Conservation (phyloP, 768 basidiomycete species). For the Sutorius australiensis region DNA sequence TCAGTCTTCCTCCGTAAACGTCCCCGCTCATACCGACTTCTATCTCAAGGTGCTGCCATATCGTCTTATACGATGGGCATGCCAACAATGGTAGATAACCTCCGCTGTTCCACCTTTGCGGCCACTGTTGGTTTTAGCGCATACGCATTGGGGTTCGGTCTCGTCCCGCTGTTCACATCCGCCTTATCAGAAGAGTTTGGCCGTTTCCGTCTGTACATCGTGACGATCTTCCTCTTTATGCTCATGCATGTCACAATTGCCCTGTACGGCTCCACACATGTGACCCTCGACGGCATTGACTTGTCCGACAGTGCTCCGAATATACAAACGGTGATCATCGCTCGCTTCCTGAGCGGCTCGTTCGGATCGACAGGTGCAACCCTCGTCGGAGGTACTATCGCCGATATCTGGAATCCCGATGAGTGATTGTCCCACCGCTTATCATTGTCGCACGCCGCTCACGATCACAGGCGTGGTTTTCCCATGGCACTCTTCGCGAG, state of each 20-base stretch:
- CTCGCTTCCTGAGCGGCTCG: conserved; percentile 61
- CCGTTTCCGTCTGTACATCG: conserved; percentile 55
- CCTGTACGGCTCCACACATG: conserved; percentile 13
- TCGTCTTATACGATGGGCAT: conserved; percentile 55
- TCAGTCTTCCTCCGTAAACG: conserved; percentile 9
- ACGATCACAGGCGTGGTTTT: conserved; percentile 56
- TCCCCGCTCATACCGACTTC: not conserved
- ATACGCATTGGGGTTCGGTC: conserved; percentile 57
- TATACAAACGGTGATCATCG: conserved; percentile 61
- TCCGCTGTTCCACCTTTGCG: conserved; percentile 42
- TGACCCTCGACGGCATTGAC: conserved; percentile 4
- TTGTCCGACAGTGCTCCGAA: conserved; percentile 33
- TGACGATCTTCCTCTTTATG: conserved; percentile 46
- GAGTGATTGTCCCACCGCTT: conserved; percentile 41
- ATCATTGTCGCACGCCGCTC: conserved; percentile 1
- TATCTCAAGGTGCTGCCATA: conserved; percentile 42
- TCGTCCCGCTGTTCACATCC: conserved; percentile 62
- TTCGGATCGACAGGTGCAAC: conserved; percentile 69
- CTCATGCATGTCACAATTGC: conserved; percentile 45
- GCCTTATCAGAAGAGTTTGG: conserved; percentile 75
- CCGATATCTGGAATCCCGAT: conserved; percentile 62
- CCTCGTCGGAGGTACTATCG: conserved; percentile 72
- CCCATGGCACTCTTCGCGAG: conserved; percentile 76
- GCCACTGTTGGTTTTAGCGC: conserved; percentile 49
- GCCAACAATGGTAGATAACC: conserved; percentile 48